Evolutionary conservation across 2,329 filamentous ascomycete genomes (phyloP), one percentile per base, ranked within the genome.

Genomic region (Cytospora leucostoma): DNA sequence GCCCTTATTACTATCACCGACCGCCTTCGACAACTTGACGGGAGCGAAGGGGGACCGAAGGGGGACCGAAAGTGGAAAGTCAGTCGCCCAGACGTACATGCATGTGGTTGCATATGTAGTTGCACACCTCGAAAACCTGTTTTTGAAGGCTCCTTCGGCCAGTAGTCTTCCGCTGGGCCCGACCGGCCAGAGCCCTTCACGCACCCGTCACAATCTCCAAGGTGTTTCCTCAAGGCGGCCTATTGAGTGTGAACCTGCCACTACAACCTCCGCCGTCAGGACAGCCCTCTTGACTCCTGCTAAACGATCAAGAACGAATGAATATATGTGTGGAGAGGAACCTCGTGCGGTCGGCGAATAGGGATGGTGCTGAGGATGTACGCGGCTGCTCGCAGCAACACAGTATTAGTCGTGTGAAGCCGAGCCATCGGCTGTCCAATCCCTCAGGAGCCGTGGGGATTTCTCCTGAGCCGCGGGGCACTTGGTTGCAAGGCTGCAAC

Each of bases 111-210:
- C 51, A 61, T 21, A n/a, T n/a, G n/a, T n/a, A 61, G 51, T 33
- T 44, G 49, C 38, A 55, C 51, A 17, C 33, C 40, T 50, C 37
- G 21, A 54, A 61, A 61, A 61, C 59, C 53, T 52, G 59, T 61
- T 61, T 61, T 49, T 34, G 8, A 61, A 38, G 54, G 15, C n/a
- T 55, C 50, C 59, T 44, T 19, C 33, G 47, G 32, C 51, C 51
- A 55, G 51, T 55, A 35, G 51, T 21, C 38, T 55, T 17, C 34
- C 59, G 32, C 27, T 34, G 58, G 54, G 32, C 59, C 38, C 21
- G 59, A 19, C 49, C 51, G 55, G 34, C 38, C 59, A 52, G 38
- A 61, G 59, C 54, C 59, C 59, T 55, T 55, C 11, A 10, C 44
- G 44, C n/a, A 47, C 6, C n/a, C 44, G 21, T 21, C n/a, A 17